Percentiles rank a stretch among this genome's conserved stretches.
phyloP scores from a whole-genome alignment of 2,329 filamentous ascomycete genomes.

The Periconia sp. region DNA sequence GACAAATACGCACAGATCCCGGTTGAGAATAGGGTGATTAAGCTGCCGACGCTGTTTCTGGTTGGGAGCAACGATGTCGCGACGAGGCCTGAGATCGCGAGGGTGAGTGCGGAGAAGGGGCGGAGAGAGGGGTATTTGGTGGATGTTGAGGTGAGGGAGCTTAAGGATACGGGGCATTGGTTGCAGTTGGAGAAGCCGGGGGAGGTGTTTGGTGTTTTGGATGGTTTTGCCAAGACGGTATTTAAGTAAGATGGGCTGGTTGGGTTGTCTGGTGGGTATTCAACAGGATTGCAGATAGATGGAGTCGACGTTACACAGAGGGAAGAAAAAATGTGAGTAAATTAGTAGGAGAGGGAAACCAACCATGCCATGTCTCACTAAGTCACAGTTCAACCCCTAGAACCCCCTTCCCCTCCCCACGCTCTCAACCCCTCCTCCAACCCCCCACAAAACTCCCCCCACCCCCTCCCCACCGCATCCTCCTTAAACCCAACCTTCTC shows the following conservation, averaged over 20 bases:
- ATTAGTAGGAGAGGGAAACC: too few relatives aligned
- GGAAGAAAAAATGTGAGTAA: too few relatives aligned
- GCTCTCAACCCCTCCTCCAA: slow-evolving; percentile 14
- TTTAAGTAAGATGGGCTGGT: too few relatives aligned
- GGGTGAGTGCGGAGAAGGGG: neutral
- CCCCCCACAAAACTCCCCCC: slow-evolving; percentile 10
- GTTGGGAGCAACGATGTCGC: neutral
- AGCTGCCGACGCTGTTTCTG: too few relatives aligned
- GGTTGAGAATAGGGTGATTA: too few relatives aligned
- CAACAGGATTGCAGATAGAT: too few relatives aligned
- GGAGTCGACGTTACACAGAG: too few relatives aligned
- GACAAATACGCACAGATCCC: too few relatives aligned
- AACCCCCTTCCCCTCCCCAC: neutral
- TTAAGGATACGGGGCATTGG: neutral
- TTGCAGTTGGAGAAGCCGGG: neutral
- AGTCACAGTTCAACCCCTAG: too few relatives aligned
- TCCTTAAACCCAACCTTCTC: slow-evolving; percentile 60
- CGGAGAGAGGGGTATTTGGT: neutral
- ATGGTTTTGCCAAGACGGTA: neutral
- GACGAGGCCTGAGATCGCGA: neutral
- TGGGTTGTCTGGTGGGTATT: too few relatives aligned
- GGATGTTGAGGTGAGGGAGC: neutral
- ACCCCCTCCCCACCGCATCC: slow-evolving; percentile 38
- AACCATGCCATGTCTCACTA: too few relatives aligned
- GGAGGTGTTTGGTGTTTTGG: neutral